Evolutionary conservation across 2,329 filamentous ascomycete species (phyloP).

Genomic region (Sporothrix euskadiensis): DNA sequence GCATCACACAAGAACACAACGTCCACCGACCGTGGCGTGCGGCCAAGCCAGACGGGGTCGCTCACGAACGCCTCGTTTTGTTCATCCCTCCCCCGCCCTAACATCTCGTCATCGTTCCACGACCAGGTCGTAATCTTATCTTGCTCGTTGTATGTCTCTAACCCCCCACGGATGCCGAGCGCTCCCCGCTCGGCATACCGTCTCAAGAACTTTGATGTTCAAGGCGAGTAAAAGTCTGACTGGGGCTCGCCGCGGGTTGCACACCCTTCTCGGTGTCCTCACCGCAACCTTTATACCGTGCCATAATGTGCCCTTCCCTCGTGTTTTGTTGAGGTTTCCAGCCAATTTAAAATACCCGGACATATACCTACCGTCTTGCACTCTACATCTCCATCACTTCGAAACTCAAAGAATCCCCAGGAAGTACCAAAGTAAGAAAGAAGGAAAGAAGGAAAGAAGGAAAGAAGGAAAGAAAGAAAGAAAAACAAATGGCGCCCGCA

Average conservation of each 20-base stretch:
- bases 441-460: not conserved
- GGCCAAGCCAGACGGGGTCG: not conserved
- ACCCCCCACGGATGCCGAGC: not conserved
- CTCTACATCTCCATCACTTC: not conserved
- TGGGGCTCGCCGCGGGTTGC: not conserved
- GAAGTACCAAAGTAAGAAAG: not conserved
- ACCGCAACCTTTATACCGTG: not conserved
- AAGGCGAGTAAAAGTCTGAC: not conserved
- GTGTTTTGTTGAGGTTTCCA: not conserved
- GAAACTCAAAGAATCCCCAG: not conserved
- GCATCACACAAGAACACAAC: not conserved
- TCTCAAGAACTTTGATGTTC: not conserved
- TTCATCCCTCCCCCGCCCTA: not conserved
- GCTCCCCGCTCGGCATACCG: not conserved
- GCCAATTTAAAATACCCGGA: not conserved
- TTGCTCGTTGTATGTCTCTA: constrained; percentile 11
- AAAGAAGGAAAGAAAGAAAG: not conserved
- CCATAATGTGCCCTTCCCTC: not conserved
- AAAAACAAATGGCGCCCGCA: too few species aligned
- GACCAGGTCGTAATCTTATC: constrained; percentile 6
- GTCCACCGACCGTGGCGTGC: not conserved
- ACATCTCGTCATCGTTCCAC: constrained; percentile 14
- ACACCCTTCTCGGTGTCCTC: constrained; percentile 2
- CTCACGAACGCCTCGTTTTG: constrained; percentile 4
- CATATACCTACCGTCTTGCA: not conserved